Evolutionary conservation across 331 rosid genomes (phyloP).

Genomic region (Spiraea crenata): DNA sequence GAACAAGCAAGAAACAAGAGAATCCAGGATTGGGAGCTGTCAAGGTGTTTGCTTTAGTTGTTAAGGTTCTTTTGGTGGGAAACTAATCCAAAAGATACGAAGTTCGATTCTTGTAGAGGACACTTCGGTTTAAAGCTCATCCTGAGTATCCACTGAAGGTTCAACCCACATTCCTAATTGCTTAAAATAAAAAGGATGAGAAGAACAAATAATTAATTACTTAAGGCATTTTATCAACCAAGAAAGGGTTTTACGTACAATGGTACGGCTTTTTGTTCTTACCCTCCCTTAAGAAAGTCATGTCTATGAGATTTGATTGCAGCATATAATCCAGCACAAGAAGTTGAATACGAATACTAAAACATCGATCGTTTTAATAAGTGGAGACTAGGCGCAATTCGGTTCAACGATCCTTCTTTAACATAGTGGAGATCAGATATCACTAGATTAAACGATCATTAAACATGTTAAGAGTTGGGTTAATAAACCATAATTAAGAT

Average conservation of each 20-base stretch:
- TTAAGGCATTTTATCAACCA: background rate
- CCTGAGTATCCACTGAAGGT: background rate
- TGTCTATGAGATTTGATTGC: too few relatives aligned
- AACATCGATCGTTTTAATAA: too few relatives aligned
- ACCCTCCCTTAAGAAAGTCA: too few relatives aligned
- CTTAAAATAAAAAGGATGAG: background rate
- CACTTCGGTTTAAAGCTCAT: background rate
- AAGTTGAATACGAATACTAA: too few relatives aligned
- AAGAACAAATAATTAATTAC: background rate
- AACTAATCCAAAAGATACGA: background rate
- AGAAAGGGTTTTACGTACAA: background rate
- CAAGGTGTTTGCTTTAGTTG: background rate
- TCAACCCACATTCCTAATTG: background rate
- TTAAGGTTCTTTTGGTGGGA: background rate
- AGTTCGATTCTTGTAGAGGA: background rate
- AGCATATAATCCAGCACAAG: too few relatives aligned
- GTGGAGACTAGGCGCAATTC: too few relatives aligned
- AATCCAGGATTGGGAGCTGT: background rate
- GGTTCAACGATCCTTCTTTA: too few relatives aligned
- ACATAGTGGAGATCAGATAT: too few relatives aligned
- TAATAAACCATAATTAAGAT: too few relatives aligned
- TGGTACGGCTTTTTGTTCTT: too few relatives aligned
- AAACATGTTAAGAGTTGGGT: too few relatives aligned
- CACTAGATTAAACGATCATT: too few relatives aligned
- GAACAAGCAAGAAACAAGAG: background rate